Evolutionary conservation across 306 rosid species (phyloP).

Genomic region (Glycyrrhiza uralensis): DNA sequence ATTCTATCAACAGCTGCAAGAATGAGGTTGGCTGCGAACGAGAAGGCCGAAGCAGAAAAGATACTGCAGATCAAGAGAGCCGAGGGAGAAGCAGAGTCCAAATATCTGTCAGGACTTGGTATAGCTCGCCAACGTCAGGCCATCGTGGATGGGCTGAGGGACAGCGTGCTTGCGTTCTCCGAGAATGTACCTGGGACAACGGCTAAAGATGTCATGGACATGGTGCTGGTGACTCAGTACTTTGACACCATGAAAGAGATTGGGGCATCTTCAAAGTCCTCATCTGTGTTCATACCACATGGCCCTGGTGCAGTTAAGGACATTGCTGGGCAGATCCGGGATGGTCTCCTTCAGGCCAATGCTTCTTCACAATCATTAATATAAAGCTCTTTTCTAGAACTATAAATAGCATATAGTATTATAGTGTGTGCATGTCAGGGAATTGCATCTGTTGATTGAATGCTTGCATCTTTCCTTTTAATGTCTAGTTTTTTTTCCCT

Average conservation of each 20-base stretch:
- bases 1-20: conserved; percentile 55
- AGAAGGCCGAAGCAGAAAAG: conserved; percentile 75
- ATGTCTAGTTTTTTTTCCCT: neutral
- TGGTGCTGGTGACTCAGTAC: conserved; percentile 77
- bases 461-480: neutral
- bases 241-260: conserved; percentile 82
- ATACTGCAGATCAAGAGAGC: conserved; percentile 71
- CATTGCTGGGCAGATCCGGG: conserved; percentile 59
- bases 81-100: conserved; percentile 75
- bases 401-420: neutral
- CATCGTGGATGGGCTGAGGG: conserved; percentile 71
- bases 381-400: neutral
- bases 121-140: conserved; percentile 80
- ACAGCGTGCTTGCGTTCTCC: conserved; percentile 66
- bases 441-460: neutral
- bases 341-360: conserved; percentile 59
- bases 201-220: conserved; percentile 71
- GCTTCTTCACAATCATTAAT: conserved; percentile 28
- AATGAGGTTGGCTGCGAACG: conserved; percentile 61
- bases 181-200: conserved; percentile 64
- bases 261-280: conserved; percentile 71
- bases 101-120: conserved; percentile 70
- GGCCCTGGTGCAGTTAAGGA: conserved; percentile 79
- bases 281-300: conserved; percentile 70
- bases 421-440: neutral